Percentiles rank a stretch among this genome's conserved stretches.
These are phyloP conservation scores for Pleurotus citrinopileatus DNA, from an alignment of 768 basidiomycete species.

Conservation along the genomic window DNA sequence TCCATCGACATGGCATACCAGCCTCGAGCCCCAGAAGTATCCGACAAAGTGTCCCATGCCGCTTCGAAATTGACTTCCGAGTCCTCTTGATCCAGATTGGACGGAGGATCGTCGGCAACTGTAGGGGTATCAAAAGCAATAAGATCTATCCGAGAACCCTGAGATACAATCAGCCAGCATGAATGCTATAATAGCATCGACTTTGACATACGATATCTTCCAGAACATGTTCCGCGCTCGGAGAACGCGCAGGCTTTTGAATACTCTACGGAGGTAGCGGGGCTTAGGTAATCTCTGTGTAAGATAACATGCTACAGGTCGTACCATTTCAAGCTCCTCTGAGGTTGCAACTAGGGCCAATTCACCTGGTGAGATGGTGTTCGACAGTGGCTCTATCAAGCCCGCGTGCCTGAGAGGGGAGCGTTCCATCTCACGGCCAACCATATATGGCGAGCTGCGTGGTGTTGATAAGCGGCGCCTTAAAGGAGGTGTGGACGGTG, in stretches of 20 bases:
- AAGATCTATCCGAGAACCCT: constrained; percentile 48
- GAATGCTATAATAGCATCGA: not conserved
- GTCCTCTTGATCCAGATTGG: constrained; percentile 11
- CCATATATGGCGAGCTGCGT: constrained; percentile 24
- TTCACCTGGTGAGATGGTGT: constrained; percentile 40
- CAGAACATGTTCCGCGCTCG: not conserved
- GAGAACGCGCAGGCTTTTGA: not conserved
- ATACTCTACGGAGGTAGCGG: not conserved
- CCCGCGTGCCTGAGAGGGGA: constrained; percentile 5
- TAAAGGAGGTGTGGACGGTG: constrained; percentile 47
- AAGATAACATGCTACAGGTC: not conserved
- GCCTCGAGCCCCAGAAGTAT: constrained; percentile 46
- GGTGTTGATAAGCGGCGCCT: constrained; percentile 23
- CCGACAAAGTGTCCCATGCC: constrained; percentile 54
- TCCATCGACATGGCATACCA: constrained; percentile 66
- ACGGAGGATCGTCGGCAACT: constrained; percentile 39
- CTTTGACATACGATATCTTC: constrained; percentile 8
- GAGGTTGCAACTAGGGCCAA: constrained; percentile 37
- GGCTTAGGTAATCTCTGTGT: not conserved
- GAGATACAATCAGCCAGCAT: constrained; percentile 10
- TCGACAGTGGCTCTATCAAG: constrained; percentile 16
- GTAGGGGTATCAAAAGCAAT: constrained; percentile 77
- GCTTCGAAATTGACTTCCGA: constrained; percentile 44
- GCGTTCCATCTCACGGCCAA: constrained; percentile 5
- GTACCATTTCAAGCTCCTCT: constrained; percentile 25